Evolutionary conservation across 1,284 basidiomycete genomes (phyloP), one percentile per base, ranked within the genome.

Genomic region (Peniophora sp.): DNA sequence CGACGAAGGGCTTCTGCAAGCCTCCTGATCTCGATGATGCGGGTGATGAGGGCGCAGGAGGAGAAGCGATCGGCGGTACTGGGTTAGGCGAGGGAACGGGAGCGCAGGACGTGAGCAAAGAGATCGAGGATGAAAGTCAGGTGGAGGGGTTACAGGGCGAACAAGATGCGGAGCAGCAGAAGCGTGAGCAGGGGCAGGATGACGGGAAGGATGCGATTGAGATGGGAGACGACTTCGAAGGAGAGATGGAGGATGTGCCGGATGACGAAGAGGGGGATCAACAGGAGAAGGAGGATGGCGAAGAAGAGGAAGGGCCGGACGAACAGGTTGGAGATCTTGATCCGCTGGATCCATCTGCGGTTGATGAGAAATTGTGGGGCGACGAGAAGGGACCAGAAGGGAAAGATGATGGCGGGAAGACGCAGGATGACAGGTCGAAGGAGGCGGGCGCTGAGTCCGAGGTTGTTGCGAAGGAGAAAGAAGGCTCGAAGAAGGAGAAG

Each of bases 321-420:
- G 95, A 98, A 57, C 84, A 86, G 52, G 68, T 96, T 23, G 93
- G 85, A 24, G 80, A 95, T 54, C 74, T 97, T 41, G 93, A 97
- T 67, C 81, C 84, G 1, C 73, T 82, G n/a, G 94, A 97, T 67
- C 89, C 92, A 8, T 78, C 83, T 23, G 85, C 87, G 0, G 82
- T 97, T 10, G 96, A 99, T 62, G 96, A 99, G 70, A 98, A 98
- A 70, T 75, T 99, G 58, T 98, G 97, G 96, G 92, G 88, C 34
- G 89, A 94, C 56, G 87, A 95, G 56, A 63, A 71, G 24, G 72
- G 77, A 47, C 63, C 67, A 14, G 66, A 75, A 47, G 78, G 81
- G 15, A 70, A 76, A 24, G 70, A 79, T 49, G 70, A 70, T 47
- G 71, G 78, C 34, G 78, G 80, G 50, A 75, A 78, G 63, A 69